Percentiles rank a stretch among this genome's conserved stretches.
These are phyloP conservation scores for Xerocomellus intermedius DNA, from an alignment of 768 basidiomycete species.

Conservation along the genomic window DNA sequence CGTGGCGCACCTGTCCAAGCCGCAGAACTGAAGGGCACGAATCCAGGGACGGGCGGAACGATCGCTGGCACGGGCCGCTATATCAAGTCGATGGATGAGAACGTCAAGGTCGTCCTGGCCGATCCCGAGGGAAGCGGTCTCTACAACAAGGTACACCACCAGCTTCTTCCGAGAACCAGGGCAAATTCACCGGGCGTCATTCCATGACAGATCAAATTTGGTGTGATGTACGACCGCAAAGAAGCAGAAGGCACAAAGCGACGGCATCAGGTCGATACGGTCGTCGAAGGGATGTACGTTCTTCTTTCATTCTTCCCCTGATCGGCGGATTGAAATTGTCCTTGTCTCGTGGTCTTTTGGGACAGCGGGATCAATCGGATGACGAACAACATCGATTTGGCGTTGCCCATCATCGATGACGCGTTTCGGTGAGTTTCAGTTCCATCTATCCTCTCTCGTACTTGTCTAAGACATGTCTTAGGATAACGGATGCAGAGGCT, in stretches of 20 bases:
- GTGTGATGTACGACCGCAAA: conserved; percentile 92
- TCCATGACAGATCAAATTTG: conserved; percentile 66
- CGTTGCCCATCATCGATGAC: conserved; percentile 82
- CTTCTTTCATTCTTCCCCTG: conserved; percentile 7
- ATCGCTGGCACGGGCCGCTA: conserved; percentile 81
- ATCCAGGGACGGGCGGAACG: conserved; percentile 89
- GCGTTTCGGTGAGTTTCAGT: conserved; percentile 66
- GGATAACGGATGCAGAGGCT: conserved; percentile 90
- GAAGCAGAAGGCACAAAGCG: conserved; percentile 94
- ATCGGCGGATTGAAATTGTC: neutral
- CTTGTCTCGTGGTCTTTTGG: neutral
- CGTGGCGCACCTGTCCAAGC: neutral
- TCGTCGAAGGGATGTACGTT: conserved; percentile 86
- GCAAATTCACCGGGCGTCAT: neutral
- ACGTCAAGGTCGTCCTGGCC: conserved; percentile 68
- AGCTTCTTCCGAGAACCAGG: neutral
- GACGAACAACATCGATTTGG: conserved; percentile 87
- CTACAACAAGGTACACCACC: conserved; percentile 74
- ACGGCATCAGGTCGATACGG: conserved; percentile 92
- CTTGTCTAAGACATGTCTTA: conserved; percentile 27
- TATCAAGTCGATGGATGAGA: conserved; percentile 71
- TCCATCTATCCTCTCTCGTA: neutral
- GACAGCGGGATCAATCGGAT: conserved; percentile 88
- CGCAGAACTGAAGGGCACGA: neutral
- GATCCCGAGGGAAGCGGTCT: conserved; percentile 96